Conservation (phyloP, 805 yeast genomes). For the Blastobotrys peoriensis region DNA sequence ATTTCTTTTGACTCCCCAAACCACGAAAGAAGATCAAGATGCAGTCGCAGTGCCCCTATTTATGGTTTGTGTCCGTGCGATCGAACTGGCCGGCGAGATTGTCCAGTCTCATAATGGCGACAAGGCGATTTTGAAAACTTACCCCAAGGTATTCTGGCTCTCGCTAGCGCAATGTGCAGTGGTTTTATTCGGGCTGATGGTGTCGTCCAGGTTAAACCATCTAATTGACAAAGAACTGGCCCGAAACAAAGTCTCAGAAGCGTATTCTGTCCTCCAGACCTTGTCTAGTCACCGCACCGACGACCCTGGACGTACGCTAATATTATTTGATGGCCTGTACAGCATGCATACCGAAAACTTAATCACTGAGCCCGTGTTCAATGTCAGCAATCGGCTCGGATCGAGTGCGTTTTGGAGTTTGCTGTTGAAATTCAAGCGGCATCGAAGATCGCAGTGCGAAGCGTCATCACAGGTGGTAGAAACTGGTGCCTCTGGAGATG, state of each 20-base stretch:
- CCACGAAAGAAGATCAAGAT: slow-evolving; percentile 6
- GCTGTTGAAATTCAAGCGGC: slow-evolving; percentile 12
- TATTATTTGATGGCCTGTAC: slow-evolving; percentile 9
- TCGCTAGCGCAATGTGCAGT: too few relatives aligned
- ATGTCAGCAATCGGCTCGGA: slow-evolving; percentile 12
- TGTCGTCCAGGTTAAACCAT: slow-evolving; percentile 5
- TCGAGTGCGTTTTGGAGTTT: slow-evolving; percentile 15
- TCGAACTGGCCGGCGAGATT: slow-evolving; percentile 1
- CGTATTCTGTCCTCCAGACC: slow-evolving; percentile 1
- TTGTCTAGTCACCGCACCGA: slow-evolving; percentile 3
- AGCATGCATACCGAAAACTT: slow-evolving; percentile 4
- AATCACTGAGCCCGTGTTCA: slow-evolving; percentile 10
- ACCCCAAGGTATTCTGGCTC: not conserved
- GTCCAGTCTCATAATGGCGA: not conserved
- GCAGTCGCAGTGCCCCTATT: slow-evolving; percentile 9
- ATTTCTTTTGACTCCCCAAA: slow-evolving; percentile 13
- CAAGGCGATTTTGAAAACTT: slow-evolving; percentile 1
- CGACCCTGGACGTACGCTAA: not conserved
- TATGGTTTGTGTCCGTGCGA: slow-evolving; percentile 10
- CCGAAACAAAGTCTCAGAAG: slow-evolving; percentile 12
- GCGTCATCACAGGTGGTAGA: too few relatives aligned
- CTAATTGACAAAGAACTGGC: slow-evolving; percentile 7
- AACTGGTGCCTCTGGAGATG: too few relatives aligned
- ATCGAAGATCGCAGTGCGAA: too few relatives aligned
- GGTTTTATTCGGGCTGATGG: slow-evolving; percentile 13